These are phyloP conservation scores for Massariosphaeria phaeospora DNA, from an alignment of 495 filamentous ascomycete species.

Conservation along the genomic window DNA sequence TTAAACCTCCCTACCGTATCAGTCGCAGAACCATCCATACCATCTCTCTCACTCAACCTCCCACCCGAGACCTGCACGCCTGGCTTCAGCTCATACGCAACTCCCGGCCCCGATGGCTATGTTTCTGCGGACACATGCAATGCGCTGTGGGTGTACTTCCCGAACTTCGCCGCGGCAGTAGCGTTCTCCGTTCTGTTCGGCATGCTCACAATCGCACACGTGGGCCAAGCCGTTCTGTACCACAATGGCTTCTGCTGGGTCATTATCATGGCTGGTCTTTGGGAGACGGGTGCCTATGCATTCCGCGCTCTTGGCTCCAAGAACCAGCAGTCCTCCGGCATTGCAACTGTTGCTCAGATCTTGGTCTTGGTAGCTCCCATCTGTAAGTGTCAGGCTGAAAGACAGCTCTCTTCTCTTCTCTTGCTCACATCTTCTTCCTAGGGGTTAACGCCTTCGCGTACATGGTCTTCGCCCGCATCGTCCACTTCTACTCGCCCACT, in stretches of 20 bases:
- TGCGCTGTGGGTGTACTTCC: constrained; percentile 19
- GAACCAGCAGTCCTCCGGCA: constrained; percentile 40
- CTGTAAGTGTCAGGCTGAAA: no score
- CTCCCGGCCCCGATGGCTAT: constrained; percentile 31
- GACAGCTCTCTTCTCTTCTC: no score
- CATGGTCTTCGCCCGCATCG: constrained; percentile 62
- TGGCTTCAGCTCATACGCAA: no score
- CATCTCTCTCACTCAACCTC: no score
- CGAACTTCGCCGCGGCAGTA: constrained; percentile 24
- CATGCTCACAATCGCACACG: constrained; percentile 28
- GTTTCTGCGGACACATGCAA: constrained; percentile 32
- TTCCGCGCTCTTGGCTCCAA: constrained; percentile 39
- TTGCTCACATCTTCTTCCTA: constrained; percentile 24
- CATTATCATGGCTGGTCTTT: constrained; percentile 46
- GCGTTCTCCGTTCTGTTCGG: constrained; percentile 31
- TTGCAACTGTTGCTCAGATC: constrained; percentile 31
- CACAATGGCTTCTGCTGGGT: constrained; percentile 46
- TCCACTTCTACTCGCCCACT: constrained; percentile 50
- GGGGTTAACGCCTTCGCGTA: constrained; percentile 60
- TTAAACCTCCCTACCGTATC: no score
- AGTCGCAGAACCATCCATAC: no score
- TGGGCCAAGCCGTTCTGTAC: constrained; percentile 21
- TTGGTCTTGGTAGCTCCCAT: no score
- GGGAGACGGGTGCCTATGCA: constrained; percentile 46
- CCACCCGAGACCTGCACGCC: no score